Evolutionary conservation across 2,329 filamentous ascomycete species (phyloP).

Genomic region (Cladosporium austrohemisphaericum): DNA sequence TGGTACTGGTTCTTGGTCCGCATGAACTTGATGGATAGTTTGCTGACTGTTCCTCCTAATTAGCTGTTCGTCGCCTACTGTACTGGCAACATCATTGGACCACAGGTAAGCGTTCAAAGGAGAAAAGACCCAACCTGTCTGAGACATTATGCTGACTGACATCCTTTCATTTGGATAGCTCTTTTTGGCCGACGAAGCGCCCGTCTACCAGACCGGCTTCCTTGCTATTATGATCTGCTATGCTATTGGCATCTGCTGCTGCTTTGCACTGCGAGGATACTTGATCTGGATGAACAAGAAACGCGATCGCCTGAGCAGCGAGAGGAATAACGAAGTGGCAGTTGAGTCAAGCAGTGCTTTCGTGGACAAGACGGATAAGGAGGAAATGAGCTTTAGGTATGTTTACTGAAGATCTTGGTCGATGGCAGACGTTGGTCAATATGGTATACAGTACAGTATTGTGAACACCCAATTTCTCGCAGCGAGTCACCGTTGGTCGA

Average conservation of each 20-base stretch:
- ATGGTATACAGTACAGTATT: too few species aligned
- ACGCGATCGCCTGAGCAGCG: neutral
- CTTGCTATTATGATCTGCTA: neutral
- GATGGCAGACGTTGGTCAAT: too few species aligned
- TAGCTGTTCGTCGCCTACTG: slow-evolving; percentile 4
- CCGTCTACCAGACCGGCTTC: neutral
- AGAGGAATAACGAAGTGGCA: neutral
- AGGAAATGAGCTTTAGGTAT: neutral
- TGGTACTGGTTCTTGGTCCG: too few species aligned
- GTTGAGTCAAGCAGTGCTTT: neutral
- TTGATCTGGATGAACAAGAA: neutral
- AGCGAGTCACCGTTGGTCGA: too few species aligned
- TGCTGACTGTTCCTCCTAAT: neutral
- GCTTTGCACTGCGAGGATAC: neutral
- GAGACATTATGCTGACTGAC: too few species aligned
- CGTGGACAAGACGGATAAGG: neutral
- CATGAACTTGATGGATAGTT: too few species aligned
- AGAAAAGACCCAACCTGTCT: too few species aligned
- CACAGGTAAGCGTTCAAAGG: too few species aligned
- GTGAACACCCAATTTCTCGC: too few species aligned
- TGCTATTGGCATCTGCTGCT: neutral
- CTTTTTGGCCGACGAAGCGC: neutral
- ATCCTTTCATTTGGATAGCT: too few species aligned
- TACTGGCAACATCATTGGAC: neutral
- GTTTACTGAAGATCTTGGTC: neutral